These are phyloP conservation scores for Albugo candida DNA, from an alignment of 352 stramenopile genomes.

Conservation along the genomic window DNA sequence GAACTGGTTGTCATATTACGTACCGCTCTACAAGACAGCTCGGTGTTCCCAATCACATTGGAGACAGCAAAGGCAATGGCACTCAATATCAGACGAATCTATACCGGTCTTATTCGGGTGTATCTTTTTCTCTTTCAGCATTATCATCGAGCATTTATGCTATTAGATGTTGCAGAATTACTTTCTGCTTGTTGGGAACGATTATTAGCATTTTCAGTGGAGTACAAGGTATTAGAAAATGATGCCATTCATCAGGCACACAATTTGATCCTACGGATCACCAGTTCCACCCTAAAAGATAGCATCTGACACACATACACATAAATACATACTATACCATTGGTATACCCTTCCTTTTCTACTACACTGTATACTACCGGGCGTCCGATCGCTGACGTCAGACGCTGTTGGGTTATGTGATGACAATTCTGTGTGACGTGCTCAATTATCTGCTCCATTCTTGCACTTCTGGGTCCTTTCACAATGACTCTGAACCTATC, in stretches of 20 bases:
- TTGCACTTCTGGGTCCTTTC: conserved; percentile 3
- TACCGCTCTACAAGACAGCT: neutral
- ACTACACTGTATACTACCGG: neutral
- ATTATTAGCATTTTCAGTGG: conserved; percentile 31
- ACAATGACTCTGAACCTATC: too few species aligned
- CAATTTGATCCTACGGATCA: conserved; percentile 28
- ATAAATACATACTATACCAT: too few species aligned
- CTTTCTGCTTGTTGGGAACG: conserved; percentile 34
- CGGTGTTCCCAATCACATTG: neutral
- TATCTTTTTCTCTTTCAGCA: conserved; percentile 46
- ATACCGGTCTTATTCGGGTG: conserved; percentile 39
- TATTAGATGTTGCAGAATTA: conserved; percentile 36
- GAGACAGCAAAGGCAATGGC: conserved; percentile 7
- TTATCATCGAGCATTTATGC: conserved; percentile 26
- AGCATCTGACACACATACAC: too few species aligned
- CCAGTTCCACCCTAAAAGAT: conserved; percentile 5
- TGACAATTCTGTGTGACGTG: conserved; percentile 10
- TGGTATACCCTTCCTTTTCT: neutral
- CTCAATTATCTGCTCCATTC: conserved; percentile 7
- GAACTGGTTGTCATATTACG: conserved; percentile 20
- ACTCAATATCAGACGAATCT: conserved; percentile 22
- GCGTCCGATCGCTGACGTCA: neutral
- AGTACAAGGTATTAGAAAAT: conserved; percentile 41
- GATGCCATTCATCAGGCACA: conserved; percentile 30
- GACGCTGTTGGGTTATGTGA: conserved; percentile 3